Evolutionary conservation across 306 rosid genomes (phyloP).

Genomic region (Casuarina equisetifolia): DNA sequence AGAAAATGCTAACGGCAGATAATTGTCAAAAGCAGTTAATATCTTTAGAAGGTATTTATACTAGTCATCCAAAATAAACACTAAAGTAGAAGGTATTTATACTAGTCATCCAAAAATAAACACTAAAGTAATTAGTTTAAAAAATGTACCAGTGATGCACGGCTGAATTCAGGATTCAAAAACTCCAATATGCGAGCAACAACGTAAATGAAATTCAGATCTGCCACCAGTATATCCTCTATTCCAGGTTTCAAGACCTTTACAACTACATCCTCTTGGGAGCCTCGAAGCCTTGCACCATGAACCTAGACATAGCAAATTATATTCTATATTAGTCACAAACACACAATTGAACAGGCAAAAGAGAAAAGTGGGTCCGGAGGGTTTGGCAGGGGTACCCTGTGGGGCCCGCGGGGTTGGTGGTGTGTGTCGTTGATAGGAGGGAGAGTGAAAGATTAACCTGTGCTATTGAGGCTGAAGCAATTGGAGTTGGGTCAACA

Average conservation of each 20-base stretch:
- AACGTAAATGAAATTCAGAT: constrained; percentile 86
- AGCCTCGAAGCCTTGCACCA: constrained; percentile 87
- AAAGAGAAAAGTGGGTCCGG: neutral
- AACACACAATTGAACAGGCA: constrained; percentile 3
- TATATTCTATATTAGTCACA: constrained; percentile 18
- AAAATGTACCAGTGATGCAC: constrained; percentile 73
- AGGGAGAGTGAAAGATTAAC: constrained; percentile 37
- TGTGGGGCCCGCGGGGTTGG: too few species aligned
- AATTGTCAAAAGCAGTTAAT: neutral
- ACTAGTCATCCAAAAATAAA: neutral
- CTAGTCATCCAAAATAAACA: neutral
- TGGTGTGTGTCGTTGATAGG: neutral
- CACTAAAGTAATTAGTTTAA: constrained; percentile 14
- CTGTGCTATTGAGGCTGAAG: constrained; percentile 98
- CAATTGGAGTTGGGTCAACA: constrained; percentile 80
- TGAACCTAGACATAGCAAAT: constrained; percentile 63
- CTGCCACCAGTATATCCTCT: constrained; percentile 86
- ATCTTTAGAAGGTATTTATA: neutral
- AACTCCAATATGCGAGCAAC: constrained; percentile 91
- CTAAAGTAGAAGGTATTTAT: neutral
- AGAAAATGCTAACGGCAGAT: neutral
- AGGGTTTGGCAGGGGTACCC: too few species aligned
- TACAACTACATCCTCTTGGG: constrained; percentile 88
- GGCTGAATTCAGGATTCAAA: constrained; percentile 87
- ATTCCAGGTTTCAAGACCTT: constrained; percentile 98